phyloP scores from a whole-genome alignment of 2,329 filamentous ascomycete species.

The Fusarium foetens region DNA sequence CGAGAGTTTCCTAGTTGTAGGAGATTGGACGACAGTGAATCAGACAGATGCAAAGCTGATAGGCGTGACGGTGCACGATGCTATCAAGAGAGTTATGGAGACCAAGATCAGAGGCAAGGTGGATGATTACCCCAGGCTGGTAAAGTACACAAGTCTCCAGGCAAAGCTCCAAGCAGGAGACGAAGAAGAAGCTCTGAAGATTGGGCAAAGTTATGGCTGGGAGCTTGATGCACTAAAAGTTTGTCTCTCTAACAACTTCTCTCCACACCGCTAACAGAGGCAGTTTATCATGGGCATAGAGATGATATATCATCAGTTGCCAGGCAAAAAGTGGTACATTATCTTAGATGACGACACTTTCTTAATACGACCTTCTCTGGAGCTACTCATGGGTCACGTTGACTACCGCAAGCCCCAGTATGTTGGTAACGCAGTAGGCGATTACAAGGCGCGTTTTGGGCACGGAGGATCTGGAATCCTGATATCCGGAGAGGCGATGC shows the following conservation, averaged over 20 bases:
- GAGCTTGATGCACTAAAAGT: conserved; percentile 63
- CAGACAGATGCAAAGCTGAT: conserved; percentile 47
- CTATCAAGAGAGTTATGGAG: conserved; percentile 52
- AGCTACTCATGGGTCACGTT: conserved; percentile 60
- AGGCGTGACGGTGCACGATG: conserved; percentile 54
- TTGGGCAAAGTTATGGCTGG: conserved; percentile 57
- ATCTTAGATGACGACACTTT: conserved; percentile 69
- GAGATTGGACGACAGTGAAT: conserved; percentile 58
- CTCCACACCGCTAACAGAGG: conserved; percentile 13
- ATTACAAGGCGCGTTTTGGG: conserved; percentile 65
- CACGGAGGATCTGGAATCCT: conserved; percentile 66
- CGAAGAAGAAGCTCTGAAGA: conserved; percentile 49
- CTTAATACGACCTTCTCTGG: conserved; percentile 60
- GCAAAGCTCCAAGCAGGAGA: conserved; percentile 53
- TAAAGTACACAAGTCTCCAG: conserved; percentile 55
- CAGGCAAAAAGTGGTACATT: conserved; percentile 68
- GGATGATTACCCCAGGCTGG: conserved; percentile 48
- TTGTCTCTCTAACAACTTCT: conserved; percentile 6
- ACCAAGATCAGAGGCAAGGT: conserved; percentile 44
- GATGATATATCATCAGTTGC: conserved; percentile 60
- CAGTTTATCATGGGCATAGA: conserved; percentile 67
- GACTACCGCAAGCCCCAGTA: conserved; percentile 60
- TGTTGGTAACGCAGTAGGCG: conserved; percentile 66
- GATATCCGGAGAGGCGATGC: conserved; percentile 62
- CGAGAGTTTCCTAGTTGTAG: conserved; percentile 60